Conservation (phyloP, 73 alveolate genomes). For the Symbiodinium pilosum region DNA sequence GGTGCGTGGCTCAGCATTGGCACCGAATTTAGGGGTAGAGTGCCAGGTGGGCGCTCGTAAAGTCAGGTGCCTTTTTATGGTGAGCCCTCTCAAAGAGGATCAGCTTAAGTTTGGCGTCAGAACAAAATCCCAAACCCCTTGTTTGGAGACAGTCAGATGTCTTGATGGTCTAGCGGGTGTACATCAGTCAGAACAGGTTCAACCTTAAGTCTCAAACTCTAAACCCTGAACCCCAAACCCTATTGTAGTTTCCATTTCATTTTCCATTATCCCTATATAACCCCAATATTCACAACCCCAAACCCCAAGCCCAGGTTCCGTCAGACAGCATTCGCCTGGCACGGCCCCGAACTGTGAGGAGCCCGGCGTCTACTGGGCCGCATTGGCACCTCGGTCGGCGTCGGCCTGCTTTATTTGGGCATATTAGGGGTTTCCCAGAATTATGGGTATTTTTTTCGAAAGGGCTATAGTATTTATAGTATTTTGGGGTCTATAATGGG, state of each 20-base stretch:
- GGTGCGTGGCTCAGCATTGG: no score
- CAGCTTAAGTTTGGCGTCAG: neutral
- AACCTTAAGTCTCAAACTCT: no score
- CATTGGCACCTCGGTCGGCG: neutral
- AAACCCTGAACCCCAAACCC: no score
- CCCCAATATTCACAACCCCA: no score
- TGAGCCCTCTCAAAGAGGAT: neutral
- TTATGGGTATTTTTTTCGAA: neutral
- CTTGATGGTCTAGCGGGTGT: neutral
- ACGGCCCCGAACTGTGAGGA: neutral
- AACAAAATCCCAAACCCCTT: neutral
- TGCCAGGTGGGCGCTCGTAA: neutral
- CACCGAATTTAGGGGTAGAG: neutral
- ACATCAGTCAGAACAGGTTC: neutral
- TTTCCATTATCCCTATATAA: no score
- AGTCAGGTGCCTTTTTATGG: neutral
- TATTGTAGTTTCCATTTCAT: no score
- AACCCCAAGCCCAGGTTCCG: neutral
- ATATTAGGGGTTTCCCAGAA: neutral
- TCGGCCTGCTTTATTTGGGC: neutral
- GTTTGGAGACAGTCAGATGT: neutral
- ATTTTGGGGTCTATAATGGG: neutral
- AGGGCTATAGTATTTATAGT: neutral
- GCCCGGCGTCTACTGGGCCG: neutral
- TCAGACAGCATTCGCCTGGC: neutral